Evolutionary conservation across 1,139 yeast species (phyloP).

Genomic region (Ogataea hybrid): DNA sequence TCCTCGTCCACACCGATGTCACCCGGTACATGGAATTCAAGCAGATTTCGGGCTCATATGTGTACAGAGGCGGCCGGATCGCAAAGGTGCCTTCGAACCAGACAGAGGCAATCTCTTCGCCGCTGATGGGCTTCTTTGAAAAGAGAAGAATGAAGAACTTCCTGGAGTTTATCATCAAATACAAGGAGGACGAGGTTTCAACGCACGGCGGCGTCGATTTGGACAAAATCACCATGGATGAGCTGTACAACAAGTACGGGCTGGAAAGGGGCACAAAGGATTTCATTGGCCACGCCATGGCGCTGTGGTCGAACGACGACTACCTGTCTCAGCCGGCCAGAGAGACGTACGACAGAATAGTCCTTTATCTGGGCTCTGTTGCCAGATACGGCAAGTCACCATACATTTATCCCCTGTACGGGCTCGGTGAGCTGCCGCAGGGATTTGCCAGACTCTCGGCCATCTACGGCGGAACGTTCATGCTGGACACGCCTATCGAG

Average conservation of each 20-base stretch:
- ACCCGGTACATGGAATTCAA: constrained; percentile 95
- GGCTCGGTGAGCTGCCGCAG: constrained; percentile 97
- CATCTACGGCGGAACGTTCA: constrained; percentile 97
- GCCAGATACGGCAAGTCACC: constrained; percentile 97
- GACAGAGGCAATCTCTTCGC: constrained; percentile 84
- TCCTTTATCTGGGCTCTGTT: constrained; percentile 84
- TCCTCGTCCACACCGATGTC: constrained; percentile 91
- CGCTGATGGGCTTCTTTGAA: constrained; percentile 95
- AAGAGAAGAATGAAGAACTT: constrained; percentile 93
- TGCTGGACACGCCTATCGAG: constrained; percentile 95
- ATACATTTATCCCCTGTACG: constrained; percentile 92
- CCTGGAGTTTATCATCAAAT: constrained; percentile 81
- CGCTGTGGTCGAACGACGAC: constrained; percentile 91
- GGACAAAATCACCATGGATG: constrained; percentile 90
- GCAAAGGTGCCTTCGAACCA: constrained; percentile 96
- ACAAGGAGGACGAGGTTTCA: constrained; percentile 70
- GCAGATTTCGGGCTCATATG: constrained; percentile 93
- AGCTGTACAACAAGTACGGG: constrained; percentile 84
- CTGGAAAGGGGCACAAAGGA: constrained; percentile 93
- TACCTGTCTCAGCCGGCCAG: constrained; percentile 88
- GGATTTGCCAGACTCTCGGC: constrained; percentile 98
- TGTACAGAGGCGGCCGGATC: constrained; percentile 84
- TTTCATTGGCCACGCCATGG: constrained; percentile 99
- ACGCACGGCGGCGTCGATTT: constrained; percentile 88
- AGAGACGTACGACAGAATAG: constrained; percentile 84